Evolutionary conservation across 2,329 filamentous ascomycete species (phyloP), one percentile per base, ranked within the genome.

Genomic region (Arthroderma uncinatum): DNA sequence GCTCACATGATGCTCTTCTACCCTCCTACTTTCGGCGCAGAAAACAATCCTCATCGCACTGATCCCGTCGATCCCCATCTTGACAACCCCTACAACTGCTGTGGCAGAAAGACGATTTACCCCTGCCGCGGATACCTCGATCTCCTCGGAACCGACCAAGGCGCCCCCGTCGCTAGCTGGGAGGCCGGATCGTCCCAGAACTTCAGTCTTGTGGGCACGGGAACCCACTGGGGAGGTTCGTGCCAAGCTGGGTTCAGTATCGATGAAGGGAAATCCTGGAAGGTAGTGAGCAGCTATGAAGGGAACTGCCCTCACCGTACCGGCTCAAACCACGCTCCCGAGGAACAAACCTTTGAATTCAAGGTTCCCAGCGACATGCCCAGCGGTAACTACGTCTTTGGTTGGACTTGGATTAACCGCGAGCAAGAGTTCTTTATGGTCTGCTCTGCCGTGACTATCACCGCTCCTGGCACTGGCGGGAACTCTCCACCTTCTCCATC

Each of bases 381-480:
- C 1, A 58, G 65, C 4, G 75, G 74, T 7, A 62, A 71, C 5
- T 71, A 69, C 10, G 61, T 78, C 14, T 77, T 78, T 58, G 71
- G 70, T 0, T 77, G 63, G 76, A 71, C 72, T 1, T 78, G 75
- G 76, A 64, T 76, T 48, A 78, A 78, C 55, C 71, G 76, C 25
- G 74, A 77, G 63, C 67, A 74, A 55, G 74, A 76, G 58, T 68
- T 73, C 58, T 74, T 72, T 60, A 73, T 73, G 70, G 73, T 72
- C 55, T 78, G 76, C 54, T 72, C 74, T 1, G 67, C 70, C 9
- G 72, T 78, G 25, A 70, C 69, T 5, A 77, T 78, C 57, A 65
- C 65, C 4, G 5, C n/a, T 12, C 40, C 39, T 4, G 40, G 44
- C 23, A 14, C 53, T 10, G 44, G 14, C 37, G 53, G 50, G 2